These are phyloP conservation scores for Nematocida sp. DNA, from an alignment of 371 early-diverging fungal species.

Conservation along the genomic window DNA sequence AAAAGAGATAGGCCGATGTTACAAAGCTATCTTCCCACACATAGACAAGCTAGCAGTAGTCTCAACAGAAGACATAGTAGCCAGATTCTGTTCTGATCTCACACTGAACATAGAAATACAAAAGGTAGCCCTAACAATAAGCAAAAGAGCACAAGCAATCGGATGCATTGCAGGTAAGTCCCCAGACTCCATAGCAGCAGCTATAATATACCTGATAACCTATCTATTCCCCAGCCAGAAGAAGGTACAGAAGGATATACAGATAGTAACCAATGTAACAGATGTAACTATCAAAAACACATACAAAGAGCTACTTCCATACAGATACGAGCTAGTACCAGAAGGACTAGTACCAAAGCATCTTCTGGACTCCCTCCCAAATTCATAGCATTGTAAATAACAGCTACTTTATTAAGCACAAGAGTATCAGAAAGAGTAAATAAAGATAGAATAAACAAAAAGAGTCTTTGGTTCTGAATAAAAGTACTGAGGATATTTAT, in stretches of 20 bases:
- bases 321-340: slow-evolving; percentile 63
- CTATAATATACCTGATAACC: slow-evolving; percentile 65
- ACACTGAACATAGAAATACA: slow-evolving; percentile 62
- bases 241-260: slow-evolving; percentile 62
- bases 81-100: slow-evolving; percentile 65
- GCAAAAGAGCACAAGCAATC: slow-evolving; percentile 51
- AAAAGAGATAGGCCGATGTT: slow-evolving; percentile 64
- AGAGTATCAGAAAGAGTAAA: not conserved
- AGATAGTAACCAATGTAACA: slow-evolving; percentile 64
- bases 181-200: slow-evolving; percentile 65
- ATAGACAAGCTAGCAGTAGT: slow-evolving; percentile 61
- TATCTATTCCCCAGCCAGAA: slow-evolving; percentile 61
- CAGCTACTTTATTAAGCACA: not conserved
- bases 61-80: slow-evolving; percentile 66
- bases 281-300: slow-evolving; percentile 66
- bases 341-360: slow-evolving; percentile 53
- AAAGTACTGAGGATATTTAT: slow-evolving; percentile 64
- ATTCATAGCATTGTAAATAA: slow-evolving; percentile 16
- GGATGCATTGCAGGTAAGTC: slow-evolving; percentile 64
- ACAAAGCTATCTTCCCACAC: slow-evolving; percentile 64
- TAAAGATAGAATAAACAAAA: not conserved
- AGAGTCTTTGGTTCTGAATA: not conserved
- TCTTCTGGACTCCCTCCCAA: slow-evolving; percentile 57
- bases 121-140: slow-evolving; percentile 59
- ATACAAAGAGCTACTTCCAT: slow-evolving; percentile 64